A percentile compares a stretch with the other conserved stretches of the same genome.
These are phyloP conservation scores for Hygrocybe punicea DNA, from an alignment of 768 basidiomycete species.

Conservation along the genomic window DNA sequence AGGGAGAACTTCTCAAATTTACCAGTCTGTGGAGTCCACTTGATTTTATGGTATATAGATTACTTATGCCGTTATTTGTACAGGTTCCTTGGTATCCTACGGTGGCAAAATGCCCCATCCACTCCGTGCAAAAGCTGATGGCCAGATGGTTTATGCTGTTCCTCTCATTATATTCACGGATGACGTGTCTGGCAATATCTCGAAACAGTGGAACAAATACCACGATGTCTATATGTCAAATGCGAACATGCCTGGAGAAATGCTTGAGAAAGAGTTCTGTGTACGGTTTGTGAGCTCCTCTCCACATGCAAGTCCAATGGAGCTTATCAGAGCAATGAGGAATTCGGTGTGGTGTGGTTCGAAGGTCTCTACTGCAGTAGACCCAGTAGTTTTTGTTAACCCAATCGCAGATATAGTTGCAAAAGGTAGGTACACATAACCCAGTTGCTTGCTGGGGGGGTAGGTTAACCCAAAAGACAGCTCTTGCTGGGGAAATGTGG, in stretches of 20 bases:
- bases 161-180: slow-evolving; percentile 19
- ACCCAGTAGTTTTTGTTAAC: too few species aligned
- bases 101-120: slow-evolving; percentile 17
- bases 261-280: slow-evolving; percentile 31
- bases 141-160: slow-evolving; percentile 3
- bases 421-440: too few species aligned
- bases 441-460: too few species aligned
- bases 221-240: slow-evolving; percentile 34
- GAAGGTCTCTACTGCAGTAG: too few species aligned
- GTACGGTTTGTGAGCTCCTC: slow-evolving; percentile 31
- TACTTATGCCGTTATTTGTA: too few species aligned
- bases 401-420: too few species aligned
- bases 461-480: too few species aligned
- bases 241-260: slow-evolving; percentile 23
- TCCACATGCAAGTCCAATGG: slow-evolving; percentile 34
- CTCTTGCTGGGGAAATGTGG: too few species aligned
- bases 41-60: neutral
- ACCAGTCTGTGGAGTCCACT: too few species aligned
- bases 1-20: too few species aligned
- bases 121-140: slow-evolving; percentile 2
- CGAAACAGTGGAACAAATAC: slow-evolving; percentile 40
- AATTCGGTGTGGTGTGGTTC: too few species aligned
- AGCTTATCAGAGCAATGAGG: slow-evolving; percentile 30
- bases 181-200: slow-evolving; percentile 34
- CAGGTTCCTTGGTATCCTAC: too few species aligned